Base-by-base conservation (phyloP, 2,329 filamentous ascomycete species). In the Coniosporium tulheliwenetii region DNA sequence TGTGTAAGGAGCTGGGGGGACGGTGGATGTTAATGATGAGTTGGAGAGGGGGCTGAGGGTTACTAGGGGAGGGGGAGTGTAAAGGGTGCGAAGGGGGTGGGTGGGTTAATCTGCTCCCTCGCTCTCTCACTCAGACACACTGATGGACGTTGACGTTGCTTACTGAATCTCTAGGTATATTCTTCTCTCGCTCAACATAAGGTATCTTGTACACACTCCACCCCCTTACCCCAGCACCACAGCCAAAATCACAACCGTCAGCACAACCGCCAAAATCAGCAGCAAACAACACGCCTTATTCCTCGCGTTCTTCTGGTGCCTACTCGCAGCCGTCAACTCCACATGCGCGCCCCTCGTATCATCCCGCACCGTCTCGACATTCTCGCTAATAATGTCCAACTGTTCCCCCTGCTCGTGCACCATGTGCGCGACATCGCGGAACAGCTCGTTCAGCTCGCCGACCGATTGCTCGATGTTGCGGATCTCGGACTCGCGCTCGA, bases 381-480 rank as follows among this genome's bases (percentile, higher is more conserved):
- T 95, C 50, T 85, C 80, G 46, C 78, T 79, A 52, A 98, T 93
- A 13, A 83, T 83, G 54, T 89, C 81, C 29, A 98, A 69, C 61
- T 84, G 77, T 51, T 85, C 83, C 39, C 91, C 91, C 64, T 98
- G 91, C 63, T 96, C 89, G 45, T 77, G 77, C 39, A 98, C 87
- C 60, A 98, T 95, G 60, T 94, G 86, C 37, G 89, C 91, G n/a
- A 98, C 86, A 65, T 98, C 89, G 47, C 87, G 75, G 70, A 98
- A 98, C 36, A 98, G 72, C 55, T 96, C 91, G 53, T 98, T 98
- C 46, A 98, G 67, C 54, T 98, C 91, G 41, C 83, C 83, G 5
- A 98, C 91, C 41, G 84, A 86, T 61, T 95, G 87, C 65, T 96
- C 91, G 53, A 98, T 98, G 57, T 93, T 93, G 46, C 87, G 80